These are phyloP conservation scores for Leptomonas pyrrhocoris DNA, from an alignment of 208 protist genomes.

Conservation along the genomic window DNA sequence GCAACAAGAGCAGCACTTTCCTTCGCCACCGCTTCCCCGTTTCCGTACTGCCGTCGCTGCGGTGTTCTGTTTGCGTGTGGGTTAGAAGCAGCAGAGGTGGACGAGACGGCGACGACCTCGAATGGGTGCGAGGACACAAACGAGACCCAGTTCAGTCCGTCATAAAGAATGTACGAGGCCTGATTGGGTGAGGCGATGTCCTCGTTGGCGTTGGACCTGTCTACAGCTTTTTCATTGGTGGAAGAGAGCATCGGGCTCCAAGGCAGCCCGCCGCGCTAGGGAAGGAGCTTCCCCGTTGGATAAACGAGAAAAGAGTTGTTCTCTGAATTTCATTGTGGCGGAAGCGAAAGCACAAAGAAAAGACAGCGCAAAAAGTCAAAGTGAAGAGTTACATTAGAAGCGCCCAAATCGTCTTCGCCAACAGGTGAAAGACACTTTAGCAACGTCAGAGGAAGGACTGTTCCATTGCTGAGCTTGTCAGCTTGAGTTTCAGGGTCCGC, in stretches of 20 bases:
- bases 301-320: too few relatives aligned
- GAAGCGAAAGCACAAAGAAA: too few relatives aligned
- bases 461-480: too few relatives aligned
- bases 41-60: not conserved
- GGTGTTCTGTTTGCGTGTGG: not conserved
- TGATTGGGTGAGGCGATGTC: not conserved
- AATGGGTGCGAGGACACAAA: conserved; percentile 14
- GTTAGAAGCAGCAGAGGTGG: not conserved
- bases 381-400: not conserved
- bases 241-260: not conserved
- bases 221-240: not conserved
- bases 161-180: not conserved
- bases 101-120: not conserved
- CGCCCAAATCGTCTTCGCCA: too few relatives aligned
- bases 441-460: not conserved
- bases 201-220: too few relatives aligned
- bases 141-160: conserved; percentile 28
- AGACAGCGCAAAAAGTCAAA: too few relatives aligned
- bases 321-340: too few relatives aligned
- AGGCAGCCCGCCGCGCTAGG: too few relatives aligned
- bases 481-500: too few relatives aligned
- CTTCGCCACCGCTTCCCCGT: not conserved
- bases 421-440: not conserved
- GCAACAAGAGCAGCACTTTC: not conserved
- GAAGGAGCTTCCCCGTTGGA: too few relatives aligned